These are phyloP conservation scores for Cyclotella kingstonii DNA, from an alignment of 108 stramenopile genomes.

Conservation along the genomic window DNA sequence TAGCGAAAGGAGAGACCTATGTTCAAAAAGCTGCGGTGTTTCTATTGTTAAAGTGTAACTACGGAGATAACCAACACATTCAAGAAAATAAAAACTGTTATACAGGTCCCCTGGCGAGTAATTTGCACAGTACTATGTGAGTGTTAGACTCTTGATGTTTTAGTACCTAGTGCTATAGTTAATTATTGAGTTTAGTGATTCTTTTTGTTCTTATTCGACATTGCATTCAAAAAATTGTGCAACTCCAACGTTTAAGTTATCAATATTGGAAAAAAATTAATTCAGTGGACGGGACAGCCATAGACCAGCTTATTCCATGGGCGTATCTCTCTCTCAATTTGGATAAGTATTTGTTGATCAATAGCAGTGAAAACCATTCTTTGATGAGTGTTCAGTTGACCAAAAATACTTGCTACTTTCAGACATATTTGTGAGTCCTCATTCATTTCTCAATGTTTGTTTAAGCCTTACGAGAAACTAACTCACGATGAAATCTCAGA, in stretches of 20 bases:
- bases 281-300: background rate
- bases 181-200: background rate
- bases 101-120: slow-evolving; percentile 15
- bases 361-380: slow-evolving; percentile 5
- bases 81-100: slow-evolving; percentile 55
- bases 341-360: slow-evolving; percentile 45
- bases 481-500: background rate
- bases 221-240: too few species aligned
- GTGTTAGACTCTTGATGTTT: slow-evolving; percentile 10
- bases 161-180: background rate
- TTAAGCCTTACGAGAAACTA: background rate
- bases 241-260: slow-evolving; percentile 5
- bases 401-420: slow-evolving; percentile 57
- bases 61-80: slow-evolving; percentile 50
- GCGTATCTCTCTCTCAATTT: slow-evolving; percentile 27
- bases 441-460: background rate
- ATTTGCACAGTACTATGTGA: slow-evolving; percentile 35
- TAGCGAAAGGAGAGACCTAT: slow-evolving; percentile 26
- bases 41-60: slow-evolving; percentile 54
- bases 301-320: slow-evolving; percentile 19
- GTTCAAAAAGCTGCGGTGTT: slow-evolving; percentile 34
- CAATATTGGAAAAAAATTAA: slow-evolving; percentile 47
- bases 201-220: background rate
- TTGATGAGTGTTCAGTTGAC: slow-evolving; percentile 52
- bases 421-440: slow-evolving; percentile 42